Conservation (phyloP, 768 basidiomycete species). For the Leucocoprinus birnbaumii region DNA sequence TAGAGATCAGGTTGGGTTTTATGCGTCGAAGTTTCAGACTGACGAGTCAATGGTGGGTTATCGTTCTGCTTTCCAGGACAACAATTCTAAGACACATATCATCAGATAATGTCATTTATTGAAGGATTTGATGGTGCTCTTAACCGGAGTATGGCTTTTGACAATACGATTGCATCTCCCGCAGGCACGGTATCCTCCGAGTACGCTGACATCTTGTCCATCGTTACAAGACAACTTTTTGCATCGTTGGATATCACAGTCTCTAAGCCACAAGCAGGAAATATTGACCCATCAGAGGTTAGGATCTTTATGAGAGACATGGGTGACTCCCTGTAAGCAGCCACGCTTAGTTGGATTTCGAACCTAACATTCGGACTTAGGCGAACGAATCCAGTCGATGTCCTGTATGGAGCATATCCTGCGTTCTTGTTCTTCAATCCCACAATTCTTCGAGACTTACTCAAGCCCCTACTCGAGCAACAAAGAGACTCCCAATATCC, state of each 20-base stretch:
- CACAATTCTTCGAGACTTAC: conserved; percentile 34
- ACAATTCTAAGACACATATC: conserved; percentile 10
- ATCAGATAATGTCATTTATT: conserved; percentile 39
- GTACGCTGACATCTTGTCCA: conserved; percentile 39
- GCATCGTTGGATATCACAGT: conserved; percentile 46
- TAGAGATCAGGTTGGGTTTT: conserved; percentile 32
- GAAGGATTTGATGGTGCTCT: conserved; percentile 35
- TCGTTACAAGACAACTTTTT: conserved; percentile 42
- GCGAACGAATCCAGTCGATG: conserved; percentile 44
- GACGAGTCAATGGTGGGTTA: conserved; percentile 29
- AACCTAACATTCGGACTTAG: background rate
- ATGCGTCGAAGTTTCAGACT: conserved; percentile 28
- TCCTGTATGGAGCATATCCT: conserved; percentile 42
- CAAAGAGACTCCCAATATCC: conserved; percentile 28
- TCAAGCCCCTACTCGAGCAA: conserved; percentile 48
- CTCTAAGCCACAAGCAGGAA: conserved; percentile 17
- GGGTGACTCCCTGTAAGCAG: conserved; percentile 32
- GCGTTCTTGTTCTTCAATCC: conserved; percentile 41
- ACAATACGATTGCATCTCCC: conserved; percentile 31
- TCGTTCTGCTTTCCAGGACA: background rate
- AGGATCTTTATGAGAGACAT: conserved; percentile 47
- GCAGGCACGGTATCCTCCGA: conserved; percentile 32
- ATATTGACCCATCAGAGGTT: conserved; percentile 36
- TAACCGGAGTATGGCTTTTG: conserved; percentile 33
- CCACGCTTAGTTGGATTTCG: conserved; percentile 22